These are phyloP conservation scores for Aspergillus sp. DNA, from an alignment of 2,329 filamentous ascomycete species.

Conservation along the genomic window DNA sequence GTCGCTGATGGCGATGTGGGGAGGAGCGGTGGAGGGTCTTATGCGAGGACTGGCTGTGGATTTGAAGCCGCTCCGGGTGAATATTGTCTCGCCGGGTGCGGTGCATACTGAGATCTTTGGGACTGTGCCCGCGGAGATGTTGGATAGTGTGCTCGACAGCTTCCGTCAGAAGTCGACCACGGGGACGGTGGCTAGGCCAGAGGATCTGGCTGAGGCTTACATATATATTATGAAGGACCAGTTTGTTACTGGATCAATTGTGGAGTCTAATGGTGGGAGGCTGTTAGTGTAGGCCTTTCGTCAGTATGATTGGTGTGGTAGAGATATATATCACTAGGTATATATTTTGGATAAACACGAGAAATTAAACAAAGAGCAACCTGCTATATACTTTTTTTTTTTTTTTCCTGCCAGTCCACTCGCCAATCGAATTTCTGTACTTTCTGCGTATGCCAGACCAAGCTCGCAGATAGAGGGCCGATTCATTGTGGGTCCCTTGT, in stretches of 20 bases:
- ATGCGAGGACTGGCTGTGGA: slow-evolving; percentile 42
- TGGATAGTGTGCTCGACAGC: slow-evolving; percentile 28
- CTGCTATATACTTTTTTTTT: too few relatives aligned
- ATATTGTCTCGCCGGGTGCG: slow-evolving; percentile 42
- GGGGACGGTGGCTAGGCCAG: slow-evolving; percentile 26
- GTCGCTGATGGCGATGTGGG: neutral
- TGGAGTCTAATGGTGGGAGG: slow-evolving; percentile 33
- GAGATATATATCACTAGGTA: too few relatives aligned
- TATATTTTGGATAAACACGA: too few relatives aligned
- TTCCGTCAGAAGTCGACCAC: slow-evolving; percentile 20
- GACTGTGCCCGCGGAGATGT: neutral
- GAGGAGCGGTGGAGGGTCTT: slow-evolving; percentile 31
- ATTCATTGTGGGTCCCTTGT: too few relatives aligned
- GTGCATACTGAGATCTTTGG: slow-evolving; percentile 42
- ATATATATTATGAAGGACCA: slow-evolving; percentile 46
- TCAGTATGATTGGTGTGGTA: too few relatives aligned
- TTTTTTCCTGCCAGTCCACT: too few relatives aligned
- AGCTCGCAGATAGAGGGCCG: too few relatives aligned
- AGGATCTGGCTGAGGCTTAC: slow-evolving; percentile 48
- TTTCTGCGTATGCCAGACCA: too few relatives aligned
- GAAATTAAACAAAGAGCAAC: too few relatives aligned
- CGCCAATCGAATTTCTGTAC: too few relatives aligned
- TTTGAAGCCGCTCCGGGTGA: slow-evolving; percentile 45
- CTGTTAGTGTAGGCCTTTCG: neutral
- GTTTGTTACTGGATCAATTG: slow-evolving; percentile 37